phyloP scores from a whole-genome alignment of 192 early-diverging fungal species.

The Linnemannia exigua region DNA sequence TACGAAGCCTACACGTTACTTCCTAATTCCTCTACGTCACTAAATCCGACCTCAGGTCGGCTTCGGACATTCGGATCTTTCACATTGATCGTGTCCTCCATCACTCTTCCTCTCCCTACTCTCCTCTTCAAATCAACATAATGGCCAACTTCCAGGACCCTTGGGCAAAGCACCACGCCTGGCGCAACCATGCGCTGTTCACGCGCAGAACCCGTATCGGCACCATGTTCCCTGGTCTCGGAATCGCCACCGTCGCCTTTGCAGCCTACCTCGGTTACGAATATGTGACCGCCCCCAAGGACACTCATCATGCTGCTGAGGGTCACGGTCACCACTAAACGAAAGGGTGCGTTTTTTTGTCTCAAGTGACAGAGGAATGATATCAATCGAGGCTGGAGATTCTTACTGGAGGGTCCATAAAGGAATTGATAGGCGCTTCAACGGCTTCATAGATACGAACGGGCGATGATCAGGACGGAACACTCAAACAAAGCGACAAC shows the following conservation, averaged over 20 bases:
- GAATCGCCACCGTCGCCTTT: slow-evolving; percentile 82
- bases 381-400: no score
- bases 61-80: neutral
- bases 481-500: no score
- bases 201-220: slow-evolving; percentile 70
- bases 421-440: neutral
- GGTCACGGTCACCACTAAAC: slow-evolving; percentile 51
- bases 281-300: slow-evolving; percentile 66
- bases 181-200: slow-evolving; percentile 80
- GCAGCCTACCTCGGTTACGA: slow-evolving; percentile 79
- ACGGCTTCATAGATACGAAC: no score
- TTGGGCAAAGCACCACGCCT: slow-evolving; percentile 81
- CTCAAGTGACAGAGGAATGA: no score
- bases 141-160: slow-evolving; percentile 75
- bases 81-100: neutral
- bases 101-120: neutral
- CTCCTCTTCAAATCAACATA: neutral
- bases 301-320: slow-evolving; percentile 24
- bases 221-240: slow-evolving; percentile 83
- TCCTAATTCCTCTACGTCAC: neutral
- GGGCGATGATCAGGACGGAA: no score
- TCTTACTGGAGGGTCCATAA: no score
- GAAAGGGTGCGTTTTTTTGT: no score
- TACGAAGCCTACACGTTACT: no score
- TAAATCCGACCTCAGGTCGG: no score